Base-by-base conservation (phyloP, 225 moss, liverwort and hornwort species). In the Pseudisothecium myosuroides region DNA sequence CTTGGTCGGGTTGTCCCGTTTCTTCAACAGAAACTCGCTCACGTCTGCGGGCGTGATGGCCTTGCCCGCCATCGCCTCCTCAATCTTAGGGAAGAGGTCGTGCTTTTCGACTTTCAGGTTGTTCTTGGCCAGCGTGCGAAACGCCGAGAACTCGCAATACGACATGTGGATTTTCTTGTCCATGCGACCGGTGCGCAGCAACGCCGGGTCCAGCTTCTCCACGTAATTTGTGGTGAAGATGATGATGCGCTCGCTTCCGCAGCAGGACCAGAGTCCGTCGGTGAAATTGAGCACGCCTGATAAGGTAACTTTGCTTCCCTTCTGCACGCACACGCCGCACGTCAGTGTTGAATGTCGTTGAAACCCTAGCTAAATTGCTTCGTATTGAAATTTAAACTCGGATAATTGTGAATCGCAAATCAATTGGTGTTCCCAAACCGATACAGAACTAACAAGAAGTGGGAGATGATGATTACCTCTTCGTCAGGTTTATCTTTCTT, bases 221-320 rank as follows among this genome's bases (percentile, higher is more conserved):
- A 91, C 43, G 81, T 88, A 80, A 31, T 96, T 97, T 12, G 97
- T 97, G 12, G 96, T 97, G 93, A 97, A 97, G n/a, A 97, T 91
- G 72, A 96, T 90, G 82, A 97, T 95, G 61, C 97, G 92, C 87
- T 97, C 95, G 15, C 90, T 88, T 7, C 96, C 97, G 77, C 95
- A 95, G 18, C 90, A 93, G 11, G 97, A 97, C 97, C 97, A 96
- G 12, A 97, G 86, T 27, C 97, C 96, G 83, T 97, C 97, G 22
- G 95, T 93, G 82, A 97, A 95, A 58, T 97, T 97, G 11, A 97
- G 93, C 36, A 97, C 87, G 22, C 97, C 97, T 5, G 97, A 96
- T 10, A 97, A 93, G 6, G 97, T 97, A 26, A 97, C 94, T 84
- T 81, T 90, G 79, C 56, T 93, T 56, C 32, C 71, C 81, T 91